Percentiles rank a stretch among this genome's conserved stretches.
phyloP scores from a whole-genome alignment of 768 basidiomycete genomes.

The Termitomyces sp. region DNA sequence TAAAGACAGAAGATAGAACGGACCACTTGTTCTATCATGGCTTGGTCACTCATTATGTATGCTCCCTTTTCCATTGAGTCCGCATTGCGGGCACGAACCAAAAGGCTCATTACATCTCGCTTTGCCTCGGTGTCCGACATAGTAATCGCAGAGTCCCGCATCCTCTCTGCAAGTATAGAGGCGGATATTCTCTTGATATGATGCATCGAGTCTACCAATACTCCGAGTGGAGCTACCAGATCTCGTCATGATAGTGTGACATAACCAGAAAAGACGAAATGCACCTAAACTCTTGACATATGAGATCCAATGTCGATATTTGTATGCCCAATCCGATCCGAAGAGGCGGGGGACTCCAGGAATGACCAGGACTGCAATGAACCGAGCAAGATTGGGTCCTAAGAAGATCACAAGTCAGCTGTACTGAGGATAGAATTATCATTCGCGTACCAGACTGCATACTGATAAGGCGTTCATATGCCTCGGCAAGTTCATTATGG shows the following conservation, averaged over 20 bases:
- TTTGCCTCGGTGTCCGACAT: constrained; percentile 34
- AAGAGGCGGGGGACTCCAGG: constrained; percentile 30
- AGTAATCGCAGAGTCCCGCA: constrained; percentile 25
- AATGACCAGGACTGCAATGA: constrained; percentile 28
- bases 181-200: constrained; percentile 34
- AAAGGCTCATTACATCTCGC: constrained; percentile 47
- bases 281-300: constrained; percentile 17
- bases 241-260: neutral
- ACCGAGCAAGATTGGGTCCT: constrained; percentile 28
- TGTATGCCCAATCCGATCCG: constrained; percentile 29
- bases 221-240: constrained; percentile 14
- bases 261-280: neutral
- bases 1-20: constrained; percentile 11
- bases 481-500: constrained; percentile 39
- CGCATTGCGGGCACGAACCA: constrained; percentile 37
- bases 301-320: constrained; percentile 25
- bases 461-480: constrained; percentile 36
- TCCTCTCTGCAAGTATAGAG: constrained; percentile 34
- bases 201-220: constrained; percentile 33
- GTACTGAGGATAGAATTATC: neutral
- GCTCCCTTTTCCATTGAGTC: constrained; percentile 26
- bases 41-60: constrained; percentile 39
- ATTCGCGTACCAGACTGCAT: constrained; percentile 28
- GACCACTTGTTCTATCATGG: constrained; percentile 49
- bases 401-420: neutral